Evolutionary conservation across 352 stramenopile species (phyloP).

Genomic region (Phytophthora cryptogea): DNA sequence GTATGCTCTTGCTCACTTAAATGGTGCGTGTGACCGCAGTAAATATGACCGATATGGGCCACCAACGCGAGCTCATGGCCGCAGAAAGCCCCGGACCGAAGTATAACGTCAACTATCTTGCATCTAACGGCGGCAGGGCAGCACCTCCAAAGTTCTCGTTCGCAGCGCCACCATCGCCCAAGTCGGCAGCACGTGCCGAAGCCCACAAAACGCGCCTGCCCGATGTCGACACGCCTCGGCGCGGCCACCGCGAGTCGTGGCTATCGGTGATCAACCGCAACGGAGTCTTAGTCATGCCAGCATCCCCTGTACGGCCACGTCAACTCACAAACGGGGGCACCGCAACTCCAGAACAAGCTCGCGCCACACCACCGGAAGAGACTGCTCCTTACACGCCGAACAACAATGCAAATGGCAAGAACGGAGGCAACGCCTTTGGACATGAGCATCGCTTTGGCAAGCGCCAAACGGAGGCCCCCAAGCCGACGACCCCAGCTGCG

Average conservation of each 20-base stretch:
- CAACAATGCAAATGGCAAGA: conserved; percentile 34
- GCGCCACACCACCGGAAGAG: conserved; percentile 15
- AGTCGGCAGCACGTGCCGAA: conserved; percentile 30
- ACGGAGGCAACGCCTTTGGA: conserved; percentile 63
- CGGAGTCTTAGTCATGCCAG: conserved; percentile 74
- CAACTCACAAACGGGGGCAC: conserved; percentile 13
- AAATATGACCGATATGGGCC: conserved; percentile 59
- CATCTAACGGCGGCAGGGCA: conserved; percentile 57
- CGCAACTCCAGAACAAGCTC: conserved; percentile 20
- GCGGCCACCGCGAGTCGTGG: conserved; percentile 79
- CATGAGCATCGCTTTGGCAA: conserved; percentile 78
- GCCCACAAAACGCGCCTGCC: conserved; percentile 58
- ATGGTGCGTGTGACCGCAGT: conserved; percentile 34
- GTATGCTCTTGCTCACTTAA: not conserved
- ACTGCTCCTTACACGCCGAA: conserved; percentile 8
- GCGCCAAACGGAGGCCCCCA: conserved; percentile 34
- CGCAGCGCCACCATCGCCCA: conserved; percentile 42
- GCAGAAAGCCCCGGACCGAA: conserved; percentile 81
- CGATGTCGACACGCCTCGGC: conserved; percentile 54
- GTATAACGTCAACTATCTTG: conserved; percentile 74
- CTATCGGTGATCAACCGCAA: conserved; percentile 84
- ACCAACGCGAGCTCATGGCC: conserved; percentile 79
- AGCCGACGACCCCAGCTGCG: conserved; percentile 39
- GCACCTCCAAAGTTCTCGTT: conserved; percentile 70
- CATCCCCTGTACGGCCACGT: conserved; percentile 40